phyloP scores from a whole-genome alignment of 495 filamentous ascomycete genomes.

The Neurospora tetrasperma region DNA sequence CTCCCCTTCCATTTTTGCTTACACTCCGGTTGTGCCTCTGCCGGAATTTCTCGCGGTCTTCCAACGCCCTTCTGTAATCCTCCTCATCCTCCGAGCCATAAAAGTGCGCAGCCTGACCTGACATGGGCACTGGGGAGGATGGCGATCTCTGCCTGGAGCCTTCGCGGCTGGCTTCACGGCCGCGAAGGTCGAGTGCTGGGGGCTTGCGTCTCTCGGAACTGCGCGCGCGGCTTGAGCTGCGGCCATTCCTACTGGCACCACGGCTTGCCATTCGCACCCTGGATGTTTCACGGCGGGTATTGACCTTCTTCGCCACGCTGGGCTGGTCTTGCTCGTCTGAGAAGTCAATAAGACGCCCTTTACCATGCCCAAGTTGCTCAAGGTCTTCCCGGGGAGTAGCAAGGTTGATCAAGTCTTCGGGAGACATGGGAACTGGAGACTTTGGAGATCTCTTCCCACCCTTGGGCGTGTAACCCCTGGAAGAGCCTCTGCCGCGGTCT shows the following conservation, averaged over 20 bases:
- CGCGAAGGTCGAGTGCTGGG: constrained; percentile 43
- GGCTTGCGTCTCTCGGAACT: constrained; percentile 35
- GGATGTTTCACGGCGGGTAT: constrained; percentile 27
- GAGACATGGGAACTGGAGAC: constrained; percentile 86
- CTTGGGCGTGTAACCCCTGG: constrained; percentile 55
- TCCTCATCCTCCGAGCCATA: constrained; percentile 45
- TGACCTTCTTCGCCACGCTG: constrained; percentile 30
- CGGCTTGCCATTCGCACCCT: constrained; percentile 27
- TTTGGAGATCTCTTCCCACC: constrained; percentile 82
- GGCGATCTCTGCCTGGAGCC: constrained; percentile 59
- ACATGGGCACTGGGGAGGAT: constrained; percentile 69
- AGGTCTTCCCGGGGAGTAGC: constrained; percentile 31
- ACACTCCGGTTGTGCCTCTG: constrained; percentile 47
- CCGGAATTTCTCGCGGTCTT: constrained; percentile 52
- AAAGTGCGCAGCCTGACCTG: constrained; percentile 29
- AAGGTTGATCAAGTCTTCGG: constrained; percentile 61
- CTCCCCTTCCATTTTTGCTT: constrained; percentile 35
- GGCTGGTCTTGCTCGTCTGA: constrained; percentile 26
- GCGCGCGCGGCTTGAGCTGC: constrained; percentile 15
- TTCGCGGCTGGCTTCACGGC: constrained; percentile 40
- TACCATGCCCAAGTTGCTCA: constrained; percentile 4
- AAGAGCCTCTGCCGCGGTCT: constrained; percentile 53
- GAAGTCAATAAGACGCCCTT: constrained; percentile 12
- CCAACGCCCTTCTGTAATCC: constrained; percentile 49
- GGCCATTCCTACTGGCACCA: constrained; percentile 32